A percentile compares a stretch with the other conserved stretches of the same genome.
These are phyloP conservation scores for Trichophyton simii DNA, from an alignment of 2,329 filamentous ascomycete genomes.

Conservation along the genomic window DNA sequence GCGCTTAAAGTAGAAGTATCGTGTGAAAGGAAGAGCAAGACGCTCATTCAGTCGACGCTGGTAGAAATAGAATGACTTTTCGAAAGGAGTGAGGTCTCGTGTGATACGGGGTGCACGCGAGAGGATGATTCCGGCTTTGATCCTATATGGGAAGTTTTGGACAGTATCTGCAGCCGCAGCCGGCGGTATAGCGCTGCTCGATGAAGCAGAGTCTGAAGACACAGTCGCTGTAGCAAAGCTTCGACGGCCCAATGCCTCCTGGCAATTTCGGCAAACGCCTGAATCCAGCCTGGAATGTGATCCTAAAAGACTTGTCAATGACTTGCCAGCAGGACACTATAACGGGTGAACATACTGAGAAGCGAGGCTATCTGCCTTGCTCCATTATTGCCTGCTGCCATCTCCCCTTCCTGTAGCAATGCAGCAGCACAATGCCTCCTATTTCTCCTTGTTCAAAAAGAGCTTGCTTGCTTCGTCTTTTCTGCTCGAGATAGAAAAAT, in stretches of 20 bases:
- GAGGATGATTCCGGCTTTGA: slow-evolving; percentile 62
- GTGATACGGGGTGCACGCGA: slow-evolving; percentile 82
- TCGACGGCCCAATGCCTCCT: slow-evolving; percentile 29
- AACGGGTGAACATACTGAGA: slow-evolving; percentile 23
- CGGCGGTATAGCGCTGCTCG: background rate
- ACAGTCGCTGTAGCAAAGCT: slow-evolving; percentile 31
- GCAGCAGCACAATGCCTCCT: background rate
- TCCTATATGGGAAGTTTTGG: slow-evolving; percentile 28
- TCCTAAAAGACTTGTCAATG: slow-evolving; percentile 14
- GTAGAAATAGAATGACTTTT: slow-evolving; percentile 90
- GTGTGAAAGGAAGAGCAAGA: slow-evolving; percentile 70
- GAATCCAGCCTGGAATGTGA: slow-evolving; percentile 29
- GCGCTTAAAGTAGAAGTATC: slow-evolving; percentile 89
- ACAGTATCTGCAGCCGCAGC: background rate
- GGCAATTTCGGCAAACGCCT: slow-evolving; percentile 33
- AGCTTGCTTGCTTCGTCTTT: slow-evolving; percentile 1
- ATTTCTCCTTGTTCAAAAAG: slow-evolving; percentile 3
- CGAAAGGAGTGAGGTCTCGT: slow-evolving; percentile 70
- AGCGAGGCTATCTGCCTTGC: slow-evolving; percentile 29
- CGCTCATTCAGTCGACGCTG: slow-evolving; percentile 95
- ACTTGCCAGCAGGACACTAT: background rate
- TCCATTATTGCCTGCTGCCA: slow-evolving; percentile 32
- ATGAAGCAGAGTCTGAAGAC: slow-evolving; percentile 13
- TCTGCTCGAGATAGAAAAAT: slow-evolving; percentile 6
- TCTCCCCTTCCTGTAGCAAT: slow-evolving; percentile 16